Base-by-base conservation (phyloP, 306 rosid species). In the Sesbania bispinosa region DNA sequence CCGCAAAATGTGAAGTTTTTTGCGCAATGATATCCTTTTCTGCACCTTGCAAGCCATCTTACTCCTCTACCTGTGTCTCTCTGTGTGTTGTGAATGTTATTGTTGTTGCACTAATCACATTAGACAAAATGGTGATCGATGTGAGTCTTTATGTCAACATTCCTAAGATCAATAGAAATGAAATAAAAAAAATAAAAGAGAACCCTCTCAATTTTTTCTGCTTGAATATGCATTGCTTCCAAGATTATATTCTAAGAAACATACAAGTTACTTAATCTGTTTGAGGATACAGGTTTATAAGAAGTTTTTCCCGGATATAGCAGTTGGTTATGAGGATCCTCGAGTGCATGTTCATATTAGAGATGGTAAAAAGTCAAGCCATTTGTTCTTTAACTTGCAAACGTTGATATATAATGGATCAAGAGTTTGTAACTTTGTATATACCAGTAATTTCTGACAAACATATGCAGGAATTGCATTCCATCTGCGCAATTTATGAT, bases 1-100 rank as follows among this genome's bases (percentile, higher is more conserved):
- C 69, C 83, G 83, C 48, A 54, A 82, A 76, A 84, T 81, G 63
- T 69, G 91, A 73, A 86, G 82, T 78, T 87, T 88, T 81, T 87
- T 82, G 74, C 90, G 91, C 47, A 83, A 38, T 52, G 82, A 45
- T 33, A 82, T 60, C 81, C 86, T 90, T 81, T 79, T 88, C 53
- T 74, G 85, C 55, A 79, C n/a, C n/a, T n/a, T n/a, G n/a, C n/a
- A n/a, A n/a, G n/a, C n/a, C n/a, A n/a, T n/a, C n/a, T n/a, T n/a
- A n/a, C n/a, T n/a, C n/a, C n/a, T n/a, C n/a, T n/a, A n/a, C n/a
- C n/a, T n/a, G n/a, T n/a, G n/a, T n/a, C n/a, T n/a, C n/a, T n/a
- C n/a, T n/a, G n/a, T n/a, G n/a, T n/a, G n/a, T n/a, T n/a, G n/a
- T n/a, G n/a, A n/a, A n/a, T n/a, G n/a, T n/a, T n/a, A n/a, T n/a